A percentile compares a stretch with the other conserved stretches of the same genome.
phyloP scores from a whole-genome alignment of 2,329 filamentous ascomycete species.

The Cryphonectria japonica region DNA sequence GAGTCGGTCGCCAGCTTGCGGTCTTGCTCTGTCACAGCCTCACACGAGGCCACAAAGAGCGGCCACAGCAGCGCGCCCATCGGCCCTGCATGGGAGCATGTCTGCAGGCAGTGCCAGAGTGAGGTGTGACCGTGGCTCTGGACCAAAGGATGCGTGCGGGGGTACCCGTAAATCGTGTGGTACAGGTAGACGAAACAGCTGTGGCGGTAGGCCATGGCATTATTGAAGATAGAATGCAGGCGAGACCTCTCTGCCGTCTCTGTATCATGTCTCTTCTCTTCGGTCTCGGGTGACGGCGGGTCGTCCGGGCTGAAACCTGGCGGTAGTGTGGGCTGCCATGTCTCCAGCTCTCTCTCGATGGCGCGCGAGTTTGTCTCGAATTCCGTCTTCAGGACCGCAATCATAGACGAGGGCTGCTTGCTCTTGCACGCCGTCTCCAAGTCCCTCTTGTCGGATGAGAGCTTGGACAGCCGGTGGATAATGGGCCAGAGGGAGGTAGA shows the following conservation, averaged over 20 bases:
- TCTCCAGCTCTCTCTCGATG: conserved; percentile 58
- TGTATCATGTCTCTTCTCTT: conserved; percentile 29
- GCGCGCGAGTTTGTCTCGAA: conserved; percentile 56
- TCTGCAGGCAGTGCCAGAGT: conserved; percentile 58
- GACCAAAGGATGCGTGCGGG: conserved; percentile 52
- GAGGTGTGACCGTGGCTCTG: conserved; percentile 57
- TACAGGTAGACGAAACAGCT: conserved; percentile 62
- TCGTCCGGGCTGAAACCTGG: conserved; percentile 40
- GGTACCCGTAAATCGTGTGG: conserved; percentile 55
- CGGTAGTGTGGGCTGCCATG: conserved; percentile 59
- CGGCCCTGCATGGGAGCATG: conserved; percentile 59
- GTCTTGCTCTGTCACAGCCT: conserved; percentile 55
- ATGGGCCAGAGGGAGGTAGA: conserved; percentile 66
- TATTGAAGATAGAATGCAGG: conserved; percentile 60
- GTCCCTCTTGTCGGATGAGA: conserved; percentile 56
- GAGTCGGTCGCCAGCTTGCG: conserved; percentile 54
- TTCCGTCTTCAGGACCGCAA: conserved; percentile 53
- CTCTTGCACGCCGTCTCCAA: conserved; percentile 50
- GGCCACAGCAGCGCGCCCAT: conserved; percentile 69
- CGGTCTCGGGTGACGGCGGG: conserved; percentile 21
- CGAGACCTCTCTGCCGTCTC: conserved; percentile 43
- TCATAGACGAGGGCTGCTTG: conserved; percentile 43
- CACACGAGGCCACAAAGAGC: conserved; percentile 65
- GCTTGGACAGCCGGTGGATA: conserved; percentile 62
- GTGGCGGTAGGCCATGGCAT: conserved; percentile 63